A percentile compares a stretch with the other conserved stretches of the same genome.
Conservation (phyloP, 2,329 filamentous ascomycete genomes). For the Phialophora chinensis region DNA sequence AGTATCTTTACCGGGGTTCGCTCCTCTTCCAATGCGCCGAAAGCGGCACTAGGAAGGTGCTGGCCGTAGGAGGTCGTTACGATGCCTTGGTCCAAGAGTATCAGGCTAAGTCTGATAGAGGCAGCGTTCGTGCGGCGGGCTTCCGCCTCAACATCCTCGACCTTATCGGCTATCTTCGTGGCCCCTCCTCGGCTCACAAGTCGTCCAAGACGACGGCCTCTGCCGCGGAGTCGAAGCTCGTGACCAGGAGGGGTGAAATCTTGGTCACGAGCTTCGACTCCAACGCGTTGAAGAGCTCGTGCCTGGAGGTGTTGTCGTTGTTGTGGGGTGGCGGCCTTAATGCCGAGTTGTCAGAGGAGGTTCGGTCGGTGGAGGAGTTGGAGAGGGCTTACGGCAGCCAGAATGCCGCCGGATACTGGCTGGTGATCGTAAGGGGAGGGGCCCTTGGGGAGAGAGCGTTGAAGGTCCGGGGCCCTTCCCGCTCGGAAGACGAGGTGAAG, state of each 20-base stretch:
- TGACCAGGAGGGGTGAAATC: slow-evolving; percentile 71
- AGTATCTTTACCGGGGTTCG: slow-evolving; percentile 85
- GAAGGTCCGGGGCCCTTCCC: slow-evolving; percentile 78
- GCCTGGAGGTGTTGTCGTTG: slow-evolving; percentile 75
- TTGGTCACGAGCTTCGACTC: slow-evolving; percentile 87
- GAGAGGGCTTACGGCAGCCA: slow-evolving; percentile 69
- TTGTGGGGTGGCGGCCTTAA: slow-evolving; percentile 86
- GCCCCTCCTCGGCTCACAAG: slow-evolving; percentile 19
- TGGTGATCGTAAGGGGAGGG: slow-evolving; percentile 76
- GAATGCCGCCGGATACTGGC: slow-evolving; percentile 77
- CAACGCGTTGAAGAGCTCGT: slow-evolving; percentile 73
- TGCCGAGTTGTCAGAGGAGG: slow-evolving; percentile 83
- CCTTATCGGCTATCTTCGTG: slow-evolving; percentile 34
- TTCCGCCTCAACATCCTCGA: slow-evolving; percentile 60
- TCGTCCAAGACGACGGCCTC: slow-evolving; percentile 13
- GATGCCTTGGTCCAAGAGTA: slow-evolving; percentile 87
- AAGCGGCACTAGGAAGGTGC: slow-evolving; percentile 74
- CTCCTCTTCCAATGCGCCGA: slow-evolving; percentile 91
- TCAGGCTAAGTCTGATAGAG: slow-evolving; percentile 67
- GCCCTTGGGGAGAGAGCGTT: slow-evolving; percentile 61
- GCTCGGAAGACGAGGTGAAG: slow-evolving; percentile 83
- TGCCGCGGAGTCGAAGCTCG: slow-evolving; percentile 18
- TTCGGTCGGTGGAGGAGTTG: slow-evolving; percentile 79
- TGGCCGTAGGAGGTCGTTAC: slow-evolving; percentile 92
- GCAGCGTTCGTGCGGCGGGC: slow-evolving; percentile 83